Conservation (phyloP, 2,329 filamentous ascomycete genomes). For the Arthrobotrys pseudoclavata region DNA sequence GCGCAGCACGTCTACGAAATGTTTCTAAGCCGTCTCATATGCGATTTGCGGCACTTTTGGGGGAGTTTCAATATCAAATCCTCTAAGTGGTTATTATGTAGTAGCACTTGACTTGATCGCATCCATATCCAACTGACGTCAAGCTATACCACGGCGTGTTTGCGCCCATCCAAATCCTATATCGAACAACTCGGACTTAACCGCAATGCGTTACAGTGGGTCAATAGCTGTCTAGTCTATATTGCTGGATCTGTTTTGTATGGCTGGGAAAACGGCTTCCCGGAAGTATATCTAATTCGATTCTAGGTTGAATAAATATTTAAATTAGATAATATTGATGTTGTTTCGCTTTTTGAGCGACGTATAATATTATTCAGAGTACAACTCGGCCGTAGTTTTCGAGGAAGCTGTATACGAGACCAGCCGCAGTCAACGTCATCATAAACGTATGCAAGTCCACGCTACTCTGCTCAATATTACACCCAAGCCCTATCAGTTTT, state of each 20-base stretch:
- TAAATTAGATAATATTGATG: no score
- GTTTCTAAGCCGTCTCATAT: constrained; percentile 4
- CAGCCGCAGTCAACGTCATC: not conserved
- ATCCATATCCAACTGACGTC: not conserved
- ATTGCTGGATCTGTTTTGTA: no score
- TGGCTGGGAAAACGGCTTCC: no score
- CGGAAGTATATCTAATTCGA: no score
- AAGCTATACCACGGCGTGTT: not conserved
- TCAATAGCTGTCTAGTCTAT: not conserved
- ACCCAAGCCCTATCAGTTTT: not conserved
- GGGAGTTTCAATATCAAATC: not conserved
- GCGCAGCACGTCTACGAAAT: constrained; percentile 14
- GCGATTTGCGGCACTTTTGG: not conserved
- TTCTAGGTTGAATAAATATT: no score
- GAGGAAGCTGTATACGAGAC: not conserved
- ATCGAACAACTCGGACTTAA: not conserved
- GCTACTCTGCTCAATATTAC: no score
- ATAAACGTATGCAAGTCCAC: not conserved
- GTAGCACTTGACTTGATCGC: not conserved
- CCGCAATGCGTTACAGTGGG: not conserved
- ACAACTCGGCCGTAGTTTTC: no score
- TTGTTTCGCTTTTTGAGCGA: not conserved
- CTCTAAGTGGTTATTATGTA: no score
- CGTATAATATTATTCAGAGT: not conserved
- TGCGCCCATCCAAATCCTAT: no score